Evolutionary conservation across 345 rosid genomes (phyloP).

Genomic region (Brassica napus): Da-Ae NC_063437.1:17008501-17009000

Average conservation of each 20-base stretch:
- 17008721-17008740: constrained; percentile 58
- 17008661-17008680: constrained; percentile 88
- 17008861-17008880: not conserved
- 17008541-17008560: constrained; percentile 76
- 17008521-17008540: constrained; percentile 86
- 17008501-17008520: constrained; percentile 44
- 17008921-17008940: constrained; percentile 70
- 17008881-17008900: not conserved
- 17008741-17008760: not conserved
- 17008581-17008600: constrained; percentile 15
- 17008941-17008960: constrained; percentile 77
- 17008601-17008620: not conserved
- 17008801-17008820: constrained; percentile 28
- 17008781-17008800: constrained; percentile 27
- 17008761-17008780: constrained; percentile 13
- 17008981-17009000: constrained; percentile 49
- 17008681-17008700: constrained; percentile 86
- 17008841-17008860: constrained; percentile 19
- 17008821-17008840: constrained; percentile 23
- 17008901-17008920: constrained; percentile 50
- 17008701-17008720: constrained; percentile 90
- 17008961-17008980: constrained; percentile 83
- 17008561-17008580: constrained; percentile 19
- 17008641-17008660: constrained; percentile 95
- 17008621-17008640: not conserved